Percentiles rank a stretch among this genome's conserved stretches.
Evolutionary conservation across 768 basidiomycete genomes (phyloP).

Genomic region (Suillus subalutaceus): DNA sequence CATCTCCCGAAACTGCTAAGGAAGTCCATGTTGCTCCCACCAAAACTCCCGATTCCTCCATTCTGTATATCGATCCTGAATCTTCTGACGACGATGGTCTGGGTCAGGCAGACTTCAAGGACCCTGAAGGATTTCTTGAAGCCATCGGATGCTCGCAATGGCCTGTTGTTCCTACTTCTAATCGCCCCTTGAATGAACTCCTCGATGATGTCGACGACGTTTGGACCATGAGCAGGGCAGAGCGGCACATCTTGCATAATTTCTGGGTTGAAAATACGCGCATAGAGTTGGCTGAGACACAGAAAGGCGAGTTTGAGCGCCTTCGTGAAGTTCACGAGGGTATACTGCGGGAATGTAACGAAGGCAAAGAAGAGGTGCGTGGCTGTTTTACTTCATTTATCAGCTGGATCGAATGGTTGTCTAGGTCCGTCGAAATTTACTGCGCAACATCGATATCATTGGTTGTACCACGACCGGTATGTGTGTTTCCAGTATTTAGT

Average conservation of each 20-base stretch:
- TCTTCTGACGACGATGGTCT: background rate
- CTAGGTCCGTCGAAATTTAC: slow-evolving; percentile 58
- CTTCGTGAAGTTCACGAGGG: slow-evolving; percentile 45
- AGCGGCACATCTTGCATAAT: slow-evolving; percentile 47
- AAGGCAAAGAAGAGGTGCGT: slow-evolving; percentile 58
- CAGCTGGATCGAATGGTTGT: background rate
- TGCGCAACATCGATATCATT: slow-evolving; percentile 60
- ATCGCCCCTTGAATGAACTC: slow-evolving; percentile 43
- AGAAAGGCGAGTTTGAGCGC: slow-evolving; percentile 44
- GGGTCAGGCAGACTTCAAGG: slow-evolving; percentile 18
- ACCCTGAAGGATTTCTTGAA: slow-evolving; percentile 39
- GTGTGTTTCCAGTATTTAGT: slow-evolving; percentile 9
- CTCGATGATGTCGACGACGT: slow-evolving; percentile 38
- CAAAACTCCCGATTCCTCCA: background rate
- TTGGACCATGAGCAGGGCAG: slow-evolving; percentile 57
- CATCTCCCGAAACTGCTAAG: background rate
- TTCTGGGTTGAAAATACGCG: slow-evolving; percentile 53
- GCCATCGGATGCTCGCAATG: slow-evolving; percentile 37
- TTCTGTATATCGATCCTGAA: background rate
- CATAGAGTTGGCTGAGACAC: slow-evolving; percentile 27
- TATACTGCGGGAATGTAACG: slow-evolving; percentile 37
- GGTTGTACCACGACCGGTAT: slow-evolving; percentile 79
- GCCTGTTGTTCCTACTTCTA: slow-evolving; percentile 40
- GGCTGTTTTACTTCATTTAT: background rate
- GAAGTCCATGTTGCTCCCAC: background rate